phyloP scores from a whole-genome alignment of 2,329 filamentous ascomycete genomes.

The Aureobasidium uvarum region DNA sequence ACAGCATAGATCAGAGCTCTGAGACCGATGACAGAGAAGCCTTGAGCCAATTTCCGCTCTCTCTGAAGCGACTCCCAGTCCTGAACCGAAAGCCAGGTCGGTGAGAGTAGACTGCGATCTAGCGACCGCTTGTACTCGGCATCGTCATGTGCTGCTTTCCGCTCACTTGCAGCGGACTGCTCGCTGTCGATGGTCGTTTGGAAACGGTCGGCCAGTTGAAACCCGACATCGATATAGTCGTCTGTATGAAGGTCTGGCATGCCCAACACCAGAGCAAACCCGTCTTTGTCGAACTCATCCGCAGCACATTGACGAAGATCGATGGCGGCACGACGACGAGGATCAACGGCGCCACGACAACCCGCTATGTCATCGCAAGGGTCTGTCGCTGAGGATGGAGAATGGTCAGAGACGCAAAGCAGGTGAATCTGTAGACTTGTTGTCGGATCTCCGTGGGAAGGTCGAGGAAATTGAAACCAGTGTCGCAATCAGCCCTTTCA shows the following conservation, averaged over 20 bases:
- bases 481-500: background rate
- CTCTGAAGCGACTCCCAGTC: background rate
- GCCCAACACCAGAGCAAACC: background rate
- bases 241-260: background rate
- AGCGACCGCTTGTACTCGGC: background rate
- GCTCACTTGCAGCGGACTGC: background rate
- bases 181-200: background rate
- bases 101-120: too few relatives aligned
- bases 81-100: background rate
- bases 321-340: background rate
- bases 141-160: background rate
- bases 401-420: background rate
- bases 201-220: background rate
- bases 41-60: background rate
- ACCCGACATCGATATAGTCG: background rate
- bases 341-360: too few relatives aligned
- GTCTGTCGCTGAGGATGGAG: background rate
- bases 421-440: background rate
- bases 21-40: background rate
- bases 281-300: background rate
- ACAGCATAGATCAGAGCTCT: background rate
- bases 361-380: too few relatives aligned
- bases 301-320: background rate
- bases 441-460: slow-evolving; percentile 18
- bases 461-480: slow-evolving; percentile 24